Conservation (phyloP, 345 rosid species). For the Viola odorata region DNA sequence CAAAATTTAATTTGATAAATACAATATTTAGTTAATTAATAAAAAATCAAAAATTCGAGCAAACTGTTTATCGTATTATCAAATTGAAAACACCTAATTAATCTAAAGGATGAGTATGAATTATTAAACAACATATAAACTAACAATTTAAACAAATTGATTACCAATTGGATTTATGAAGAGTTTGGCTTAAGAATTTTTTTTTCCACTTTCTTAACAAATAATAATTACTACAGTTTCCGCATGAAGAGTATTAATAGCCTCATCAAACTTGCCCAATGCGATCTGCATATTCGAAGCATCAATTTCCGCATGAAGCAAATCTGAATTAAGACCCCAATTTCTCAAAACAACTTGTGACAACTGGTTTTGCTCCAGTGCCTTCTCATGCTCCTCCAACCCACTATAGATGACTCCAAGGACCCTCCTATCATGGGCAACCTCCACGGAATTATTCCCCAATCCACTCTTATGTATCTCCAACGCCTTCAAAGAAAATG, state of each 20-base stretch:
- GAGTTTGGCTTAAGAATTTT: too few relatives aligned
- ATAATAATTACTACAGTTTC: too few relatives aligned
- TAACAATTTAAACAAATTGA: too few relatives aligned
- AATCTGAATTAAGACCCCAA: slow-evolving; percentile 72
- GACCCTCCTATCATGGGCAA: slow-evolving; percentile 75
- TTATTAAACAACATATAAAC: too few relatives aligned
- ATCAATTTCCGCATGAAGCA: slow-evolving; percentile 73
- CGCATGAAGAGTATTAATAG: slow-evolving; percentile 53
- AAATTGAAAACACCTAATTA: too few relatives aligned
- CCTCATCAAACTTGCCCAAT: slow-evolving; percentile 68
- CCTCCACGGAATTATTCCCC: slow-evolving; percentile 77
- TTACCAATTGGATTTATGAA: too few relatives aligned
- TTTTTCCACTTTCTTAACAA: slow-evolving; percentile 63
- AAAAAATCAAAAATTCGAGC: too few relatives aligned
- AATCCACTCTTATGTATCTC: slow-evolving; percentile 66
- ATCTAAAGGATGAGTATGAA: too few relatives aligned
- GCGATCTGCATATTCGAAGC: slow-evolving; percentile 92
- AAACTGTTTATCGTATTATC: too few relatives aligned
- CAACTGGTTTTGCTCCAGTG: slow-evolving; percentile 73
- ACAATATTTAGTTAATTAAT: too few relatives aligned
- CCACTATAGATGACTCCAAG: slow-evolving; percentile 89
- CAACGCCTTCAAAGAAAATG: slow-evolving; percentile 60
- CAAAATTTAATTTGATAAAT: too few relatives aligned
- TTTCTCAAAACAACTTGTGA: slow-evolving; percentile 68
- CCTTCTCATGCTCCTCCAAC: slow-evolving; percentile 79